Conservation (phyloP, 2,329 filamentous ascomycete genomes). For the Zasmidium citrigriseum region DNA sequence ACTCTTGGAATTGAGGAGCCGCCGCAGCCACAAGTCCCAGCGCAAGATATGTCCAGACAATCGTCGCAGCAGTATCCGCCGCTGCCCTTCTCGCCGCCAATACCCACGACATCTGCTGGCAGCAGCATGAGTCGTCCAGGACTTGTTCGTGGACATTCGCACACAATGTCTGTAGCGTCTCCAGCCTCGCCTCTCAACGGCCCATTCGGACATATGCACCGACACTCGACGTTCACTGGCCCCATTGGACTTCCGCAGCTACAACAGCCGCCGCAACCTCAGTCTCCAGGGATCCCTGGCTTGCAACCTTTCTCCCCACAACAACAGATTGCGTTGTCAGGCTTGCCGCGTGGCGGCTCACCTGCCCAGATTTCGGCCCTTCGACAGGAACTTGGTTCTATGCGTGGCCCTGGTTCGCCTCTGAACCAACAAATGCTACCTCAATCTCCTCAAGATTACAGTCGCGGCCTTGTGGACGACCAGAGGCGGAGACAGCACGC, state of each 20-base stretch:
- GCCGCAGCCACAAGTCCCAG: constrained; percentile 46
- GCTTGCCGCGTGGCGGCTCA: constrained; percentile 44
- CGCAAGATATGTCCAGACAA: constrained; percentile 65
- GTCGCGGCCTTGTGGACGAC: constrained; percentile 46
- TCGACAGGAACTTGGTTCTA: constrained; percentile 28
- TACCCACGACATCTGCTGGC: constrained; percentile 75
- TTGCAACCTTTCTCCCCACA: constrained; percentile 41
- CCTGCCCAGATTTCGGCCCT: constrained; percentile 43
- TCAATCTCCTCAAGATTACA: constrained; percentile 32
- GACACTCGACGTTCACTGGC: constrained; percentile 70
- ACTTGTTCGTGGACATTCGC: constrained; percentile 37
- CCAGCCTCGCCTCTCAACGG: constrained; percentile 67
- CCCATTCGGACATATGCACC: constrained; percentile 61
- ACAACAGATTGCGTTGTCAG: constrained; percentile 26
- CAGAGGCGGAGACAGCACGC: constrained; percentile 50
- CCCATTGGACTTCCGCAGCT: constrained; percentile 68
- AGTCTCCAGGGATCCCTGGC: constrained; percentile 48
- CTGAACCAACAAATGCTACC: constrained; percentile 43
- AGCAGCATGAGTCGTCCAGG: constrained; percentile 54
- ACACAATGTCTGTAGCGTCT: constrained; percentile 67
- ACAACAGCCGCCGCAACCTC: constrained; percentile 47
- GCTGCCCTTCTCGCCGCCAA: constrained; percentile 78
- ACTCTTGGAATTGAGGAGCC: constrained; percentile 71
- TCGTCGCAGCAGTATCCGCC: constrained; percentile 70
- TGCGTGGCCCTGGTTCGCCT: constrained; percentile 60